phyloP scores from a whole-genome alignment of 1,284 basidiomycete genomes.

The Sanguinoderma infundibulare region DNA sequence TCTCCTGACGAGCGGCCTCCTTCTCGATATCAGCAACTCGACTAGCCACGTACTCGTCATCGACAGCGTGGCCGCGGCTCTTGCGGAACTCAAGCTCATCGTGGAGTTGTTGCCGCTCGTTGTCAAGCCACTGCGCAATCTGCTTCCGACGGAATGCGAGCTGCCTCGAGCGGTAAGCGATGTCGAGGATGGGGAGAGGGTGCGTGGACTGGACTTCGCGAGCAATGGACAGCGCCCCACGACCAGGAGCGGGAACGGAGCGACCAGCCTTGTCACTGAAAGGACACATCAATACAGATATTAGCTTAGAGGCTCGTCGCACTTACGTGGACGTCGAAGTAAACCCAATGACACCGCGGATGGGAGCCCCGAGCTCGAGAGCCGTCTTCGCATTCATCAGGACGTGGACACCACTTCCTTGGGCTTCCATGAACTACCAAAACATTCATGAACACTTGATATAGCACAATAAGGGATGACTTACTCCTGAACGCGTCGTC shows the following conservation, averaged over 20 bases:
- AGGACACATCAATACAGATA: conserved; percentile 17
- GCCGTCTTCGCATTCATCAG: conserved; percentile 98
- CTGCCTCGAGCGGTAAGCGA: conserved; percentile 90
- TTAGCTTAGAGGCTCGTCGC: neutral
- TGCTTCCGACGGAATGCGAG: conserved; percentile 92
- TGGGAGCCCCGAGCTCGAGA: conserved; percentile 90
- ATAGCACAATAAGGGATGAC: conserved; percentile 30
- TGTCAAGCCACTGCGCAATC: conserved; percentile 91
- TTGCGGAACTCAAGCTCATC: conserved; percentile 75
- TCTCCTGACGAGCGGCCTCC: conserved; percentile 90
- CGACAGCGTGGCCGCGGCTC: conserved; percentile 54
- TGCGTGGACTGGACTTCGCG: conserved; percentile 80
- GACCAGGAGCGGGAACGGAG: conserved; percentile 92
- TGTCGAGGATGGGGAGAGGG: conserved; percentile 77
- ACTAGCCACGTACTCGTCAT: conserved; percentile 73
- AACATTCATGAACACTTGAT: conserved; percentile 15
- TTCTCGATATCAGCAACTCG: conserved; percentile 85
- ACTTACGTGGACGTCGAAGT: conserved; percentile 94
- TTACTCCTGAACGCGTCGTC: conserved; percentile 88
- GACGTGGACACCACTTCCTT: conserved; percentile 96
- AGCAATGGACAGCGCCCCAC: conserved; percentile 87
- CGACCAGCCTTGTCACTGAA: conserved; percentile 91
- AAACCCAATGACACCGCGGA: conserved; percentile 93
- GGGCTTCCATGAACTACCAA: conserved; percentile 91
- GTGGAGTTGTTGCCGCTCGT: conserved; percentile 85